phyloP scores from a whole-genome alignment of 805 yeast species.

The Wickerhamomyces alni region DNA sequence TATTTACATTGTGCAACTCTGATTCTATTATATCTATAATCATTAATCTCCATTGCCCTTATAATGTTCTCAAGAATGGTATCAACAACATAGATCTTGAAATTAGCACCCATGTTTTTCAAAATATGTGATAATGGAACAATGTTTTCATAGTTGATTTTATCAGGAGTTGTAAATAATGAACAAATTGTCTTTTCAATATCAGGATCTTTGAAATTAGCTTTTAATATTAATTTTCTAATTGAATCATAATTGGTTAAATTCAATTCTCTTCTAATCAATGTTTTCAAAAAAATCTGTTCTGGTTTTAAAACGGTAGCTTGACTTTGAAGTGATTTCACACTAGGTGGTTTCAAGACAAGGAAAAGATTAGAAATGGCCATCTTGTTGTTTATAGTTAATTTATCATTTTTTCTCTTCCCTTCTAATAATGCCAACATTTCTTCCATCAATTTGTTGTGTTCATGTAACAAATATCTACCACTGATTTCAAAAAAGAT shows the following conservation, averaged over 20 bases:
- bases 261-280: conserved; percentile 48
- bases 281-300: conserved; percentile 40
- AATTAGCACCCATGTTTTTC: conserved; percentile 30
- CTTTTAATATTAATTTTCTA: conserved; percentile 31
- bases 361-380: conserved; percentile 53
- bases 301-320: conserved; percentile 31
- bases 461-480: conserved; percentile 53
- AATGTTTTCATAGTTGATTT: conserved; percentile 52
- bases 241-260: conserved; percentile 29
- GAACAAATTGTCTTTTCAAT: conserved; percentile 28
- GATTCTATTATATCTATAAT: conserved; percentile 50
- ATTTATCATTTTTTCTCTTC: conserved; percentile 40
- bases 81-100: conserved; percentile 50
- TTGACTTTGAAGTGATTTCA: conserved; percentile 26
- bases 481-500: conserved; percentile 76
- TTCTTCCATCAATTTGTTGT: conserved; percentile 51
- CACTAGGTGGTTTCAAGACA: conserved; percentile 49
- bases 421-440: conserved; percentile 52
- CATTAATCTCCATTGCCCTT: conserved; percentile 60
- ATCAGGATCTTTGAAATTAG: conserved; percentile 40
- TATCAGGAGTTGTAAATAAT: conserved; percentile 54
- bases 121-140: conserved; percentile 43
- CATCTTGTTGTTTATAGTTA: conserved; percentile 50
- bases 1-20: conserved; percentile 58
- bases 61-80: conserved; percentile 55